A percentile compares a stretch with the other conserved stretches of the same genome.
Evolutionary conservation across 257 asterid species (phyloP).

Genomic region (Dorcoceras hygrometricum): DNA sequence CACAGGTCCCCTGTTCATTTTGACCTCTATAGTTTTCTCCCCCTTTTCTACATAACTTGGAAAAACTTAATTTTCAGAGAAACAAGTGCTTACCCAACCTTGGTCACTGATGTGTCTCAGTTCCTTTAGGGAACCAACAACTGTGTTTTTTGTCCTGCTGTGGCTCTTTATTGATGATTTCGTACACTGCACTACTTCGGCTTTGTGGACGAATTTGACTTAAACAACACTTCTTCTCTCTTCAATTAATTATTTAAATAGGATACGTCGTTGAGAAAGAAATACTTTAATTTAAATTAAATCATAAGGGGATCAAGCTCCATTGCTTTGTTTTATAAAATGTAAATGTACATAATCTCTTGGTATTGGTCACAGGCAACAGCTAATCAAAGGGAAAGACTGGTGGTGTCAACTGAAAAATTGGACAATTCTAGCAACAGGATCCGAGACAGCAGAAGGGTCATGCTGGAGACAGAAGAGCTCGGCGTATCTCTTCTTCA

Average conservation of each 20-base stretch:
- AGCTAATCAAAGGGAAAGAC: conserved; percentile 67
- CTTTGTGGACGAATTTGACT: neutral
- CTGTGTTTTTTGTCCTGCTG: neutral
- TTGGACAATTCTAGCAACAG: conserved; percentile 62
- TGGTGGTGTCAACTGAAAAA: conserved; percentile 52
- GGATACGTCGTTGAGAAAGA: neutral
- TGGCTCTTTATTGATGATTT: neutral
- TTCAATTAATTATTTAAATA: neutral
- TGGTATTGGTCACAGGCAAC: conserved; percentile 43
- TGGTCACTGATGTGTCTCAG: neutral
- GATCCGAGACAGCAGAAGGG: conserved; percentile 68
- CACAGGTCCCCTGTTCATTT: neutral
- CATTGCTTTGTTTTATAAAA: neutral
- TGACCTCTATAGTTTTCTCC: neutral
- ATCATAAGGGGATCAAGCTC: neutral
- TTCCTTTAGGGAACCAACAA: neutral
- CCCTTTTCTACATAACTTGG: neutral
- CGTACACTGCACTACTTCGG: neutral
- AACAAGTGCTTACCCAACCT: neutral
- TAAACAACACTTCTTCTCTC: neutral
- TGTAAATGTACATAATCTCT: neutral
- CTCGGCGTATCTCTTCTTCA: conserved; percentile 89
- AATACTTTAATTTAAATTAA: neutral
- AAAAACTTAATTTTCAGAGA: neutral
- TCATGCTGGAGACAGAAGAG: conserved; percentile 90